phyloP scores from a whole-genome alignment of 805 yeast genomes.

The Candida sonorensis region DNA sequence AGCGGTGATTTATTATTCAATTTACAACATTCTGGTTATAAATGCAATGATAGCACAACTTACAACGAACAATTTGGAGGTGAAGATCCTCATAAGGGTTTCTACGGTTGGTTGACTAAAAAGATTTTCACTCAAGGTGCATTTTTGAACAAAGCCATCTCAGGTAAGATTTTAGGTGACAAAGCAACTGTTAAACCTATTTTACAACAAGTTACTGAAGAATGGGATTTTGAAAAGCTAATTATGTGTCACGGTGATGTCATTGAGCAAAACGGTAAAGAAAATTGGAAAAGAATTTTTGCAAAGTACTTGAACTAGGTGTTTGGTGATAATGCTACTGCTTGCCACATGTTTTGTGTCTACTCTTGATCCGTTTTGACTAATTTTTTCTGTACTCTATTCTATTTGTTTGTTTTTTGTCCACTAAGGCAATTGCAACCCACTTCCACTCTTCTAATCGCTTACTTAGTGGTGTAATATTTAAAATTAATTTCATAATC shows the following conservation, averaged over 20 bases:
- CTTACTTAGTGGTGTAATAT: no score
- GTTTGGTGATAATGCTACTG: not conserved
- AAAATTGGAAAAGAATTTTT: constrained; percentile 13
- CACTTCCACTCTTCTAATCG: no score
- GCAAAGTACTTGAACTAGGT: not conserved
- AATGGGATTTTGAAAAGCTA: constrained; percentile 43
- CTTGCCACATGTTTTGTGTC: not conserved
- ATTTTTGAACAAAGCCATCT: constrained; percentile 4
- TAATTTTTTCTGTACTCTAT: no score
- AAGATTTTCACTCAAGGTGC: constrained; percentile 12
- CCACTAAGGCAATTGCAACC: no score
- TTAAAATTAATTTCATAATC: no score
- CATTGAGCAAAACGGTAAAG: constrained; percentile 34
- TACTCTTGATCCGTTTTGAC: not conserved
- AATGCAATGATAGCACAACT: constrained; percentile 19
- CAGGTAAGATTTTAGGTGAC: constrained; percentile 2
- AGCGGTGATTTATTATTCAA: constrained; percentile 60
- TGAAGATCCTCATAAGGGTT: constrained; percentile 37
- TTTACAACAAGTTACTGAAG: constrained; percentile 25
- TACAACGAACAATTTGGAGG: constrained; percentile 40
- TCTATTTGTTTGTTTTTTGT: no score
- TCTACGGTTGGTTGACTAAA: constrained; percentile 17
- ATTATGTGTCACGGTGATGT: constrained; percentile 58
- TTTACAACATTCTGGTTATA: constrained; percentile 43
- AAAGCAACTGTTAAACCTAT: constrained; percentile 8